A percentile compares a stretch with the other conserved stretches of the same genome.
Evolutionary conservation across 2,329 filamentous ascomycete genomes (phyloP).

Genomic region (Beauveria sp.): DNA sequence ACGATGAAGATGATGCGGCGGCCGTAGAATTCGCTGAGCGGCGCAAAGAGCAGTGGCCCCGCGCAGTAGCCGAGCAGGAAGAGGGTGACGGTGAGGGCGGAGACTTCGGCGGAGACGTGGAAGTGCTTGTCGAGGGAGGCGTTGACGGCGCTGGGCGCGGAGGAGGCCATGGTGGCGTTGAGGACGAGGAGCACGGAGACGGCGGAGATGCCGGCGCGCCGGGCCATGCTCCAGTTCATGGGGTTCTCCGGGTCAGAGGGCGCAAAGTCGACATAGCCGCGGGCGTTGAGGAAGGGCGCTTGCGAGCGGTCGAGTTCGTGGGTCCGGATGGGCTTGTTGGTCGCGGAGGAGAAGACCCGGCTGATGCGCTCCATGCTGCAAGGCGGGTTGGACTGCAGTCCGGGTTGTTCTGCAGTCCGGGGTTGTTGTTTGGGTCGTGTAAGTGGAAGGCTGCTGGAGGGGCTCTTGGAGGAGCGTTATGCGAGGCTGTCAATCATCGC

Average conservation of each 20-base stretch:
- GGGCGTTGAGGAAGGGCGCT: slow-evolving; percentile 36
- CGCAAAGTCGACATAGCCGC: slow-evolving; percentile 44
- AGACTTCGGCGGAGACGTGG: slow-evolving; percentile 37
- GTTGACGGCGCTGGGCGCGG: slow-evolving; percentile 18
- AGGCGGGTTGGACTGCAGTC: background rate
- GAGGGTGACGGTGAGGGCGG: slow-evolving; percentile 43
- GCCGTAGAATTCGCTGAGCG: slow-evolving; percentile 50
- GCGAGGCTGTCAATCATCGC: background rate
- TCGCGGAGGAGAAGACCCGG: slow-evolving; percentile 40
- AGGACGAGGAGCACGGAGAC: slow-evolving; percentile 39
- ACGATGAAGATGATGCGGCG: slow-evolving; percentile 45
- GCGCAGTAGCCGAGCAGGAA: slow-evolving; percentile 50
- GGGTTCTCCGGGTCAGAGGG: slow-evolving; percentile 44
- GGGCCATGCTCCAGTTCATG: slow-evolving; percentile 35
- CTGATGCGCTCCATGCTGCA: slow-evolving; percentile 31
- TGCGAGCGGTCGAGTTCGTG: slow-evolving; percentile 19
- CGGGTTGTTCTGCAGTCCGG: background rate
- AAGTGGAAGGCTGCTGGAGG: too few species aligned
- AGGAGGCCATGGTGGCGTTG: slow-evolving; percentile 45
- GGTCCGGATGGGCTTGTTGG: slow-evolving; percentile 44
- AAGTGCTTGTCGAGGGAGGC: slow-evolving; percentile 35
- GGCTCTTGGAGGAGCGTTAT: too few species aligned
- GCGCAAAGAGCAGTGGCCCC: slow-evolving; percentile 51
- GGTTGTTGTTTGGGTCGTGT: background rate
- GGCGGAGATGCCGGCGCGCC: slow-evolving; percentile 35